Conservation (phyloP, 371 early-diverging fungal genomes). For the Fennellomyces sp. region DNA sequence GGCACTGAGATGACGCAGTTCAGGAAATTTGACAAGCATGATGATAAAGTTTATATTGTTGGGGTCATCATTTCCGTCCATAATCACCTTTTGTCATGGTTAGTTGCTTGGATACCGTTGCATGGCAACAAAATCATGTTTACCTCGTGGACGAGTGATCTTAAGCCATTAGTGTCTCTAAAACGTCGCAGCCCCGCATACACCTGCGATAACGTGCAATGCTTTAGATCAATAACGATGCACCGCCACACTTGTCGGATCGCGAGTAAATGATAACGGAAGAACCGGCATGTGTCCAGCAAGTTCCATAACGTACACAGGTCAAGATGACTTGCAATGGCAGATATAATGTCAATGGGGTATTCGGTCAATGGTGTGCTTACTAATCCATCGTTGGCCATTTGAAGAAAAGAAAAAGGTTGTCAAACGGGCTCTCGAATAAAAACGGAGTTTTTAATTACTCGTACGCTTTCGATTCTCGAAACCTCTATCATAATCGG, state of each 20-base stretch:
- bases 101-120: not conserved
- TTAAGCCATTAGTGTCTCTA: constrained; percentile 34
- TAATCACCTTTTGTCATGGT: constrained; percentile 22
- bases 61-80: constrained; percentile 47
- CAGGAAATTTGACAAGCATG: constrained; percentile 50
- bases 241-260: constrained; percentile 35
- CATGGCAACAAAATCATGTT: not conserved
- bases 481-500: too few relatives aligned
- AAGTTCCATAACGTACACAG: constrained; percentile 37
- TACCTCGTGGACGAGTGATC: constrained; percentile 34
- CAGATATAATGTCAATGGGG: constrained; percentile 24
- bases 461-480: too few relatives aligned
- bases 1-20: constrained; percentile 32
- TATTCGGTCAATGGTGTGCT: constrained; percentile 5
- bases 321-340: constrained; percentile 30
- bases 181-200: constrained; percentile 48
- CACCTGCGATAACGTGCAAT: constrained; percentile 22
- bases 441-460: too few relatives aligned
- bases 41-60: constrained; percentile 43
- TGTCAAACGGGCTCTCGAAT: too few relatives aligned
- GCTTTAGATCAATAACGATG: constrained; percentile 33
- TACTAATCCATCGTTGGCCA: too few relatives aligned
- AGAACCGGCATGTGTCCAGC: constrained; percentile 40
- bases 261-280: constrained; percentile 31
- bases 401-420: too few relatives aligned